Percentiles rank a stretch among this genome's conserved stretches.
phyloP scores from a whole-genome alignment of 306 rosid genomes.

The Vigna mungo region DNA sequence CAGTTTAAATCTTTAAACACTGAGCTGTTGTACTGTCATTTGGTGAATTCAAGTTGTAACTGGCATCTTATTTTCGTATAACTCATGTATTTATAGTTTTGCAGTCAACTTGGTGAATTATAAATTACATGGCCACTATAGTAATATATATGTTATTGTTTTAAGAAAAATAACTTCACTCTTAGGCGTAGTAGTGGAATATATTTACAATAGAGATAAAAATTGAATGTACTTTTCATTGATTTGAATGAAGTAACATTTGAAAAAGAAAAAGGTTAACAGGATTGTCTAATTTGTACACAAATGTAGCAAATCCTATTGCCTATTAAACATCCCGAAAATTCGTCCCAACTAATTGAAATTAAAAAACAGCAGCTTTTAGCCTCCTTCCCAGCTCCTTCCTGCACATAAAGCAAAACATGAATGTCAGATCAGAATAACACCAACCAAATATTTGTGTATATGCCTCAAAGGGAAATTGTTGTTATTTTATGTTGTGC shows the following conservation, averaged over 20 bases:
- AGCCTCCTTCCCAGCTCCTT: constrained; percentile 73
- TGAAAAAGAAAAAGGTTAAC: neutral
- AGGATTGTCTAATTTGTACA: constrained; percentile 53
- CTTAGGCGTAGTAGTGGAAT: no score
- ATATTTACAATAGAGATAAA: no score
- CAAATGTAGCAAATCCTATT: constrained; percentile 9
- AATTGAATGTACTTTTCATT: constrained; percentile 38
- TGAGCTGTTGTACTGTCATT: no score
- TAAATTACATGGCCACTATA: no score
- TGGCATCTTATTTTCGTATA: neutral
- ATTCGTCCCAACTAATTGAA: constrained; percentile 15
- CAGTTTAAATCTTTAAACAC: constrained; percentile 4
- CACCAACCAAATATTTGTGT: constrained; percentile 24
- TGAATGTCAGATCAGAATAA: constrained; percentile 6
- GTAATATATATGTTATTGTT: no score
- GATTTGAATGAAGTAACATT: constrained; percentile 30
- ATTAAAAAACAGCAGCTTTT: constrained; percentile 45
- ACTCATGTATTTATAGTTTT: no score
- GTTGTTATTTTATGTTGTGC: neutral
- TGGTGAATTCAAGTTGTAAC: no score
- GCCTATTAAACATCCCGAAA: constrained; percentile 42
- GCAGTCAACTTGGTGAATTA: no score
- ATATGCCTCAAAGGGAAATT: neutral
- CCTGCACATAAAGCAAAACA: constrained; percentile 43
- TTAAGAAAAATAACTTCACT: no score